Conservation (phyloP, 805 yeast species). For the Teunomyces lycoperdinae region DNA sequence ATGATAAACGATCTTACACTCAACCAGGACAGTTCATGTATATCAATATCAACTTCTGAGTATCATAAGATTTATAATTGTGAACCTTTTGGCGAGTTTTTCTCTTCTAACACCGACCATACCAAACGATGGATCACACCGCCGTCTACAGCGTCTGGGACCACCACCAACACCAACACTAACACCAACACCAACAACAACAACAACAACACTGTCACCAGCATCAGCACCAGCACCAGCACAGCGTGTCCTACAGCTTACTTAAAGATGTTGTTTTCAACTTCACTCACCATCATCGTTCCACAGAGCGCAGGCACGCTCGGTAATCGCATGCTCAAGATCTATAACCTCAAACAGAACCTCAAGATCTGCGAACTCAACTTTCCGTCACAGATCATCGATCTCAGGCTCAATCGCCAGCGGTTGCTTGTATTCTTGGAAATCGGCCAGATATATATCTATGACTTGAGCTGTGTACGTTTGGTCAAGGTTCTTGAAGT, state of each 20-base stretch:
- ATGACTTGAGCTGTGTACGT: conserved; percentile 88
- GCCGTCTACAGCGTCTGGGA: neutral
- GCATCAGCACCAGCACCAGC: too few relatives aligned
- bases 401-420: conserved; percentile 76
- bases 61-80: conserved; percentile 40
- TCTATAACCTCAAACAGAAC: conserved; percentile 40
- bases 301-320: conserved; percentile 22
- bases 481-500: conserved; percentile 48
- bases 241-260: conserved; percentile 24
- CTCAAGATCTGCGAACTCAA: conserved; percentile 78
- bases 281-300: conserved; percentile 39
- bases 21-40: conserved; percentile 42
- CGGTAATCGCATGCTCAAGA: conserved; percentile 33
- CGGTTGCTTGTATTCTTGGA: conserved; percentile 71
- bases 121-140: neutral
- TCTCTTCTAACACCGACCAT: conserved; percentile 16
- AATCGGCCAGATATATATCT: conserved; percentile 78
- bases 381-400: conserved; percentile 72
- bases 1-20: conserved; percentile 37
- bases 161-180: too few relatives aligned
- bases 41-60: conserved; percentile 32
- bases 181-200: too few relatives aligned
- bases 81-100: conserved; percentile 46
- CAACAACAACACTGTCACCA: neutral
- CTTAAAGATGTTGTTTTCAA: conserved; percentile 40